Base-by-base conservation (phyloP, 805 yeast species). In the Spencermartinsiella europaea region DNA sequence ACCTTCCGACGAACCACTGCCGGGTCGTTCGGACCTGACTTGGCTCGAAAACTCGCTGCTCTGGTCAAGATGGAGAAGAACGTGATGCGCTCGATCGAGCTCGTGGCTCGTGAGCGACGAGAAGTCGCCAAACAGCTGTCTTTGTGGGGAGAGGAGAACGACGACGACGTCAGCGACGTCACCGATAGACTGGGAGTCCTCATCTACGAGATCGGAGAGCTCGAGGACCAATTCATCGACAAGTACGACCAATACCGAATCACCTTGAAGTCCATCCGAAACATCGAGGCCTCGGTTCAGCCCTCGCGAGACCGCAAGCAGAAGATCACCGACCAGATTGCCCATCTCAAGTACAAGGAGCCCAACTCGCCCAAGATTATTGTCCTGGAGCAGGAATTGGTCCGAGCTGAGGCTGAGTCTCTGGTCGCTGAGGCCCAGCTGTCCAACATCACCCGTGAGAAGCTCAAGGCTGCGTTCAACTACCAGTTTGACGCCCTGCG, bases 401-500 rank as follows among this genome's bases (percentile, higher is more conserved):
- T 93, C 58, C 83, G 99, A 72, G 97, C 98, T 44, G 99, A 91
- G 77, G 98, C 98, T 57, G 98, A 93, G 75, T 88, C 96, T 43
- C 81, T 91, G 61, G 99, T 91, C 62, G 99, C 99, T 50, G 99
- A 91, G 76, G 98, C 98, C 50, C 99, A 91, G 76, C 81, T 91
- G 67, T 87, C 96, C 54, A 91, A 91, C 76, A 91, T 93, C 72
- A 91, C 98, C 61, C 86, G 99, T 72, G 97, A 90, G 74, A 90
- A 90, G 76, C 77, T 91, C 67, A 93, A 93, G 83, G 93, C 96
- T 57, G 95, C 97, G 46, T 93, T 86, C 79, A 82, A 85, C 75
- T 90, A 91, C 74, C 96, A 91, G 73, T 91, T 91, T 61, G 98
- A 93, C 68, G 86, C 97, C 49, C 75, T 85, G 56, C 85, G 96